These are phyloP conservation scores for Sporothrix globosa DNA, from an alignment of 2,329 filamentous ascomycete species.

Conservation along the genomic window DNA sequence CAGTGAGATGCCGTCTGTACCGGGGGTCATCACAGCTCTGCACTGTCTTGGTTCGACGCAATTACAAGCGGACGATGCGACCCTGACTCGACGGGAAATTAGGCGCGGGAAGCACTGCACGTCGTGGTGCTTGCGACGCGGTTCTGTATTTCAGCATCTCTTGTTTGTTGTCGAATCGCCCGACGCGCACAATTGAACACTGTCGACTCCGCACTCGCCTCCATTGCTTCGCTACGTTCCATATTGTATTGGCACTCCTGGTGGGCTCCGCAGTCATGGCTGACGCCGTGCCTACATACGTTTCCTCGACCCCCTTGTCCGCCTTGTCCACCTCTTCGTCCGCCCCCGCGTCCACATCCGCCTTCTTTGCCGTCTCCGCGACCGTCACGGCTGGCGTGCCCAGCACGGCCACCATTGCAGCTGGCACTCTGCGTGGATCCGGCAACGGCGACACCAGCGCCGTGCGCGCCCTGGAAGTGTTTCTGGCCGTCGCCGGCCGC, in stretches of 20 bases:
- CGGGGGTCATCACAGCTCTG: not conserved
- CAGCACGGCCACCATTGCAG: conserved; percentile 19
- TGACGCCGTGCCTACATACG: not conserved
- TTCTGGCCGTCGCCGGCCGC: conserved; percentile 16
- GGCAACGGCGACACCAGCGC: conserved; percentile 19
- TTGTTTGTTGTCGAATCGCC: not conserved
- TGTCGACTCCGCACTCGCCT: not conserved
- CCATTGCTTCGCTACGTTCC: not conserved
- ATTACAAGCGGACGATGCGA: conserved; percentile 2
- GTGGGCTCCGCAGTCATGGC: not conserved
- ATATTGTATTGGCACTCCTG: not conserved
- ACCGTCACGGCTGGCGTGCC: conserved; percentile 19
- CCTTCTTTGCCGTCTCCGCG: conserved; percentile 18
- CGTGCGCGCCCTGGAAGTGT: conserved; percentile 27
- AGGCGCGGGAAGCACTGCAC: not conserved
- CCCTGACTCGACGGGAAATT: not conserved
- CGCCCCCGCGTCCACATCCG: not conserved
- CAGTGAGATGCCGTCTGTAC: not conserved
- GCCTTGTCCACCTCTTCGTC: not conserved
- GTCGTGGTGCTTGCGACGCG: not conserved
- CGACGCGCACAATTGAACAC: not conserved
- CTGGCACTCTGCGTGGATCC: conserved; percentile 4
- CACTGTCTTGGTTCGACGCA: not conserved
- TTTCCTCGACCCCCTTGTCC: too few species aligned
- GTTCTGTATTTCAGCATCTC: not conserved